Evolutionary conservation across 1,284 basidiomycete genomes (phyloP), one percentile per base, ranked within the genome.

Genomic region (Farysia itapuensis): DNA sequence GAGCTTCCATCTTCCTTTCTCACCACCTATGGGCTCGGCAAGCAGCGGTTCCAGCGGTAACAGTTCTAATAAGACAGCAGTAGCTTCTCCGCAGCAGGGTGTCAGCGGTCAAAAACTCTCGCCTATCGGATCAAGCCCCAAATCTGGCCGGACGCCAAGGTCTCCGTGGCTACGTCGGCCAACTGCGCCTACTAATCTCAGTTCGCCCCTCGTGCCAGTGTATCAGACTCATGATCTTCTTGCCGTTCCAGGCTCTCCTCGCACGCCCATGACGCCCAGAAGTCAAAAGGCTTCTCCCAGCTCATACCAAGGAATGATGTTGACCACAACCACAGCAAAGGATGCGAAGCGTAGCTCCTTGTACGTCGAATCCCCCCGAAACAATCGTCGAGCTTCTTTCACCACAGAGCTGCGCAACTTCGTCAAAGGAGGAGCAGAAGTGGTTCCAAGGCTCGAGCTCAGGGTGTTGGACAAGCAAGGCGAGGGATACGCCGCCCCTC

Each of bases 401-500:
- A 28, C 42, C 6, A 43, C 42, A 20, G 53, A 46, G 25, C 22
- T 57, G 16, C 25, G 12, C 2, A 23, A 28, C 4, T 57, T 57
- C 13, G 39, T 50, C 5, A 33, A 46, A 19, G 53, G 53, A 19
- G 53, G 53, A 30, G 39, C 46, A 11, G 21, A 57, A 21, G 32
- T 49, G 15, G 22, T 57, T 8, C 46, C 53, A 0, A 42, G 53
- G 28, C 42, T 57, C 18, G 46, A 57, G 32, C 29, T 57, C 16
- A 36, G 42, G 3, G 53, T 57, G 4, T 28, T 57, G 7, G 46
- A 57, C 46, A 54, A 19, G 51, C 51, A 11, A 54, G 44, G 33
- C 35, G 31, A 5, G 43, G 45, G 45, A 54, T 54, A 30, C 2
- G 32, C 15, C n/a, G 26, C 26, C 9, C 26, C 26, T n/a, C 9